Evolutionary conservation across 208 protist genomes (phyloP).

Genomic region (Herpetomonas tarakana): DNA sequence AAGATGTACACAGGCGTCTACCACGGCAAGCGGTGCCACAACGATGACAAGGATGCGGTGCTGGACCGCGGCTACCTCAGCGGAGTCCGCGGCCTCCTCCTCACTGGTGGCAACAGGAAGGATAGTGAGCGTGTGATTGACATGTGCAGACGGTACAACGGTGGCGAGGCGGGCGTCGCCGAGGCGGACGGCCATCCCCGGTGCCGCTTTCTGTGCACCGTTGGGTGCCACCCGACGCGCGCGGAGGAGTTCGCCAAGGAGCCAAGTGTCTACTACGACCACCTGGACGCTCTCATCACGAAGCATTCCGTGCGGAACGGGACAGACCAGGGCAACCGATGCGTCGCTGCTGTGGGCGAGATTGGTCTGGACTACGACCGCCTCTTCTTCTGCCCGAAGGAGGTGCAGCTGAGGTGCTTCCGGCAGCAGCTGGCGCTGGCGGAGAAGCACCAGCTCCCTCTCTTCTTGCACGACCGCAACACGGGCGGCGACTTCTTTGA

Average conservation of each 20-base stretch:
- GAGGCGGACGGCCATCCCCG: background rate
- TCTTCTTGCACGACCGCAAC: conserved; percentile 95
- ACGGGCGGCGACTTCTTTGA: conserved; percentile 81
- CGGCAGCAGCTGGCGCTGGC: conserved; percentile 78
- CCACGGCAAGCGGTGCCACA: conserved; percentile 45
- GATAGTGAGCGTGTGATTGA: conserved; percentile 58
- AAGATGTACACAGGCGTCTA: conserved; percentile 80
- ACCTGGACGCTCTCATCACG: conserved; percentile 48
- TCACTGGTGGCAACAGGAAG: conserved; percentile 62
- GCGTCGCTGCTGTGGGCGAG: conserved; percentile 84
- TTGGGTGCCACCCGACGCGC: conserved; percentile 89
- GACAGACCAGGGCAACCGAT: conserved; percentile 17
- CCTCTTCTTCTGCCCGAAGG: conserved; percentile 87
- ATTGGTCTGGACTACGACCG: conserved; percentile 94
- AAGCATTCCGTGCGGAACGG: conserved; percentile 41
- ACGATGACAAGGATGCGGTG: conserved; percentile 52
- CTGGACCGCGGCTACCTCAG: conserved; percentile 41
- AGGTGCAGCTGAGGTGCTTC: conserved; percentile 86
- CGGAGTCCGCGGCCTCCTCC: conserved; percentile 67
- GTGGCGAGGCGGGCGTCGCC: conserved; percentile 5
- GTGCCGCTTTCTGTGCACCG: conserved; percentile 49
- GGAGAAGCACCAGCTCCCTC: conserved; percentile 73
- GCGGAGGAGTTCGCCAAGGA: conserved; percentile 71
- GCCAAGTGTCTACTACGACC: conserved; percentile 44
- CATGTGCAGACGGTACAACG: conserved; percentile 57